Base-by-base conservation (phyloP, 2,329 filamentous ascomycete genomes). In the Claviceps sp. region DNA sequence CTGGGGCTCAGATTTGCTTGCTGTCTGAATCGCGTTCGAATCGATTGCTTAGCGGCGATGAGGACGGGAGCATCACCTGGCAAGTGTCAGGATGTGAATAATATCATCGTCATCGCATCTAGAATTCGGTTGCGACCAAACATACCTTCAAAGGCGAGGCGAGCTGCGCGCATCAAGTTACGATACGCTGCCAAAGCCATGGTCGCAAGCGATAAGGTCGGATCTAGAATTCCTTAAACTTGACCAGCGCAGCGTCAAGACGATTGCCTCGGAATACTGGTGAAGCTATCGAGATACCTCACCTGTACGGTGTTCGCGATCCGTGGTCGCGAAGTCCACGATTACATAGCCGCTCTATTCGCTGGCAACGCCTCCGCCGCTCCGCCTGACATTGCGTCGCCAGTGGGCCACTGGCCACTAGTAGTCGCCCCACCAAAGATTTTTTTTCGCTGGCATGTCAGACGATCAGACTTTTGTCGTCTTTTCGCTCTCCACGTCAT, bases 131-230 rank as follows among this genome's bases (percentile, higher is more conserved):
- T 45, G 40, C 6, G 17, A 6, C 29, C 5, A 9, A 36, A 45
- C 62, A 37, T 72, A 91, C 89, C 87, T 71, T 84, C 73, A 65
- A 98, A 98, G 54, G 90, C 89, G 57, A 94, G 74, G 57, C 82
- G 77, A 37, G 87, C 82, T 22, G 90, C 86, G 55, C 91, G 88
- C 60, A 95, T 75, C 43, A 97, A 72, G 58, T 85, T 76, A 62
- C 89, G 77, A 71, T 96, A 97, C 39, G 88, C 88, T 62, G 78
- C 74, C 51, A 88, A 71, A 16, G 87, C 86, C 73, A 89, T 81
- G 49, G 26, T 57, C 45, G 34, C 34, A 29, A 13, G 5, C 14
- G 20, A 23, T 7, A 13, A n/a, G 14, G 8, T n/a, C 14, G 16
- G n/a, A 6, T 40, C 9, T 47, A 7, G 16, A 37, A 20, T 34